Evolutionary conservation across 805 yeast species (phyloP), one percentile per base, ranked within the genome.

Genomic region (Saturnispora quitensis): DNA sequence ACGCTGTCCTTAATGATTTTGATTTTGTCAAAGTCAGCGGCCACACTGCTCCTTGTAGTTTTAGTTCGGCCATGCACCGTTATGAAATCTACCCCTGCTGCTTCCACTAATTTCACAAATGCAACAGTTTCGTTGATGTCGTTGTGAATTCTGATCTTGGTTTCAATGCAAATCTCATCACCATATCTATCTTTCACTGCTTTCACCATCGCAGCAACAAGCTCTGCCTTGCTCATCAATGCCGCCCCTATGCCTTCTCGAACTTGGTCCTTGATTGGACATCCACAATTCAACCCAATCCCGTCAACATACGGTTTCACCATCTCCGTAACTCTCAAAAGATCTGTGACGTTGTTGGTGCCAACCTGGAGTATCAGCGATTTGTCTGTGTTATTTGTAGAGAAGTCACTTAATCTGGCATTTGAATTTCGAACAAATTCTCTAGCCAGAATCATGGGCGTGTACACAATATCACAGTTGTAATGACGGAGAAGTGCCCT

Each of bases 231-330:
- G 27, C 82, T 73, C 87, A 93, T 90, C 52, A 93, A 73, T 0
- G 97, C 97, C 2, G 97, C 97, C 4, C 99, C 99, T 15, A 93
- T 90, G 24, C 98, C 99, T 65, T 89, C 97, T 43, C 96, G 74
- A 13, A 88, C 86, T 66, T 93, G 98, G 57, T 91, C 98, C 56
- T 84, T 85, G 48, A 93, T 89, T 1, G 99, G 99, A 69, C 99
- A 93, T 0, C 99, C 99, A 68, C 98, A 93, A 71, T 93, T 93
- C 53, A 93, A 74, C 0, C 98, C 97, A 42, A 93, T 81, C 0
- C 95, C 99, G 68, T 91, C 97, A 45, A 87, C 90, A 62, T 80
- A 88, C 0, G 96, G 96, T 53, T 78, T 78, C n/a, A 90, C 80
- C 89, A 93, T 82, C 50, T 86, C 89, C 4, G 88, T 89, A 62